These are phyloP conservation scores for Thalassia testudinum DNA, from an alignment of 116 monocot genomes.

Conservation along the genomic window DNA sequence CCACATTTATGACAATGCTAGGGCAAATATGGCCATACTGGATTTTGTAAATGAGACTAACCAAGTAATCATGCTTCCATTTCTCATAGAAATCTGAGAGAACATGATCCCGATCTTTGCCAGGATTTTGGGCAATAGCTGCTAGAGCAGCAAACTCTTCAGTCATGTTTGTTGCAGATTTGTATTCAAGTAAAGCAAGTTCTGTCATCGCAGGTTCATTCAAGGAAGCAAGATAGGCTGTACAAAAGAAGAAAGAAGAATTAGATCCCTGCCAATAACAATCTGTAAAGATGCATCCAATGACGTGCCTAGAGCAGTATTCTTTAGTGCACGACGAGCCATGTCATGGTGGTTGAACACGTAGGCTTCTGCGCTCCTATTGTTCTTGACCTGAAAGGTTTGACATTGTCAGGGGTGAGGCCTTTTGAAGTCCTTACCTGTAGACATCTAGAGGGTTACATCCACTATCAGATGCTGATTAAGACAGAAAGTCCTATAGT, in stretches of 20 bases:
- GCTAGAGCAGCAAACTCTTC: constrained; percentile 88
- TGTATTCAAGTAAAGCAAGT: constrained; percentile 69
- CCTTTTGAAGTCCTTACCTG: too few species aligned
- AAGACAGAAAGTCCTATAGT: too few species aligned
- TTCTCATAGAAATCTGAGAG: constrained; percentile 92
- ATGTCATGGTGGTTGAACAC: constrained; percentile 25
- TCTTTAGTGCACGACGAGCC: constrained; percentile 34
- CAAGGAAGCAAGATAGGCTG: constrained; percentile 75
- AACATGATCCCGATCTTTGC: constrained; percentile 59
- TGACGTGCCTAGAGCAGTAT: constrained; percentile 21
- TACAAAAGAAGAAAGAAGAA: constrained; percentile 1
- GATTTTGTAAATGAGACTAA: constrained; percentile 13
- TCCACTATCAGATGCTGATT: too few species aligned
- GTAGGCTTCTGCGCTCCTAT: constrained; percentile 24
- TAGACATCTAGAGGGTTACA: too few species aligned
- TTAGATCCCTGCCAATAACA: too few species aligned
- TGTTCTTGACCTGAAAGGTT: constrained; percentile 19
- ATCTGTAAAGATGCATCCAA: neutral
- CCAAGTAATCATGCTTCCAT: constrained; percentile 89
- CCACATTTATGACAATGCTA: too few species aligned
- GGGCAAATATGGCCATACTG: too few species aligned
- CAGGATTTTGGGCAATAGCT: constrained; percentile 82
- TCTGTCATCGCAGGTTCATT: constrained; percentile 56
- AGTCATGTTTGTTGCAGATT: constrained; percentile 91
- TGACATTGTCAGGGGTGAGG: neutral